Conservation (phyloP, 2,329 filamentous ascomycete genomes). For the Torrubiella hemipterigena region DNA sequence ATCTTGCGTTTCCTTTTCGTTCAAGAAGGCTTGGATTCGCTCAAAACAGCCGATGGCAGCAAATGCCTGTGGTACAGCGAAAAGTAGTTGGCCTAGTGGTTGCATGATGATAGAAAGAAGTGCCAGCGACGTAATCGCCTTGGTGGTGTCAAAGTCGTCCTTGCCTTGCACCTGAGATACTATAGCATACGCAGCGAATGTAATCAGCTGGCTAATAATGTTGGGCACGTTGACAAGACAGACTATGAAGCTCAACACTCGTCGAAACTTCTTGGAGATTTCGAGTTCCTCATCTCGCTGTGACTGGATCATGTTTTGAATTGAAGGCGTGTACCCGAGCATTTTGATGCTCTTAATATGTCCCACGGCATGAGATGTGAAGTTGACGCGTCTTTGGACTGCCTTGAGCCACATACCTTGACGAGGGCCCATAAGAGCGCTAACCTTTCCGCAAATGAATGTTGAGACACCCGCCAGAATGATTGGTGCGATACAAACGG, state of each 20-base stretch:
- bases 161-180: background rate
- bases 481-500: slow-evolving; percentile 7
- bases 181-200: slow-evolving; percentile 4
- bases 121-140: slow-evolving; percentile 4
- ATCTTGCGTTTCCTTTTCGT: slow-evolving; percentile 4
- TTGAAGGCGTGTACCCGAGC: background rate
- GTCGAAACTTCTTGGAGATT: slow-evolving; percentile 3
- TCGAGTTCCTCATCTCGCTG: slow-evolving; percentile 2
- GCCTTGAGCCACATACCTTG: slow-evolving; percentile 4
- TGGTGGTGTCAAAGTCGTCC: slow-evolving; percentile 4
- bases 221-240: slow-evolving; percentile 4
- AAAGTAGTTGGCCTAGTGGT: slow-evolving; percentile 3
- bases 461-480: slow-evolving; percentile 5
- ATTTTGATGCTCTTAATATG: slow-evolving; percentile 5
- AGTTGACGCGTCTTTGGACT: slow-evolving; percentile 5
- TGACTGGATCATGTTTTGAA: slow-evolving; percentile 2
- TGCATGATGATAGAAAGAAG: slow-evolving; percentile 2
- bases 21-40: slow-evolving; percentile 4
- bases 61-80: background rate
- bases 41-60: slow-evolving; percentile 5
- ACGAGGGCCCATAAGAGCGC: slow-evolving; percentile 2
- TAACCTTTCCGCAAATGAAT: slow-evolving; percentile 4
- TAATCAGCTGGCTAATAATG: slow-evolving; percentile 2
- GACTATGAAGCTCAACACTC: slow-evolving; percentile 5
- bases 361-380: slow-evolving; percentile 2